A percentile compares a stretch with the other conserved stretches of the same genome.
Evolutionary conservation across 306 rosid genomes (phyloP).

Genomic region (Lotus japonicus): DNA sequence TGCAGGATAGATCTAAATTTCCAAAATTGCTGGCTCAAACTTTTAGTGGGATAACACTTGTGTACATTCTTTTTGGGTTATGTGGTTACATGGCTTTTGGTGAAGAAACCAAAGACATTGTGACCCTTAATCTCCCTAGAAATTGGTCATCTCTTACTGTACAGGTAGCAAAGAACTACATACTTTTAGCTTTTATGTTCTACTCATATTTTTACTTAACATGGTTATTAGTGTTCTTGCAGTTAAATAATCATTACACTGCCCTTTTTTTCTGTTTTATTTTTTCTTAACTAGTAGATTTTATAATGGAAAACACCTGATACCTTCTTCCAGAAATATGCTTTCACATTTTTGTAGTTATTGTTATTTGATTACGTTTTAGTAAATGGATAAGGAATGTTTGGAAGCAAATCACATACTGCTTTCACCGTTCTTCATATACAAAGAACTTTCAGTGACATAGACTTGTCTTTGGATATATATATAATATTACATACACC

Average conservation of each 20-base stretch:
- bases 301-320: neutral
- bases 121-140: conserved; percentile 77
- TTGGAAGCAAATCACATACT: neutral
- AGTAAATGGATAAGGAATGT: neutral
- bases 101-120: conserved; percentile 75
- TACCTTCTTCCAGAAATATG: neutral
- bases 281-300: neutral
- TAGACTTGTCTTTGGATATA: neutral
- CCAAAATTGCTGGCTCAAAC: conserved; percentile 68
- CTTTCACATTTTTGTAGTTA: neutral
- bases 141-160: conserved; percentile 66
- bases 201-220: conserved; percentile 2
- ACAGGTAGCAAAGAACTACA: conserved; percentile 47
- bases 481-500: neutral
- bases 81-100: conserved; percentile 91
- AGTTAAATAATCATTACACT: neutral
- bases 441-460: neutral
- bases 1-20: conserved; percentile 41
- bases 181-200: neutral
- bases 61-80: conserved; percentile 67
- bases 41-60: conserved; percentile 58
- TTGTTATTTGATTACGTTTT: neutral
- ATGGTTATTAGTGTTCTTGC: neutral
- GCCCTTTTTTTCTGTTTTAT: neutral
- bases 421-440: neutral